phyloP scores from a whole-genome alignment of 306 rosid genomes.

The Benincasa hispida region DNA sequence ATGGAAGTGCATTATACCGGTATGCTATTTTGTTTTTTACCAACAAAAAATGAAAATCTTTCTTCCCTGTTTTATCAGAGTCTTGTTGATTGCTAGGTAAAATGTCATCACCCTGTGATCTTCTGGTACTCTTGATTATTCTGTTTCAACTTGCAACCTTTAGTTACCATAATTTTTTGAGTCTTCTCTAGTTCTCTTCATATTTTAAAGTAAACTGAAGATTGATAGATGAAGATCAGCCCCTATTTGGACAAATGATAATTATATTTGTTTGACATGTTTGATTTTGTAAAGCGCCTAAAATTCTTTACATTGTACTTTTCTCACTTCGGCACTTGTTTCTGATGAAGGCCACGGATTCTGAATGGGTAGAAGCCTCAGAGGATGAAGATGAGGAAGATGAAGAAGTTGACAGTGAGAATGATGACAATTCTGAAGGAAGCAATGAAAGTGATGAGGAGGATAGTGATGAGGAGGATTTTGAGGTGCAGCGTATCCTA shows the following conservation, averaged over 20 bases:
- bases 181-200: not conserved
- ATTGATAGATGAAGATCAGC: not conserved
- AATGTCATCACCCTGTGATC: not conserved
- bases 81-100: not conserved
- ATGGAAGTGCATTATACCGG: constrained; percentile 98
- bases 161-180: not conserved
- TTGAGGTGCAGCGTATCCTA: constrained; percentile 34
- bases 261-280: not conserved
- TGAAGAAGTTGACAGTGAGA: constrained; percentile 38
- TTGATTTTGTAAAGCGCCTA: constrained; percentile 2
- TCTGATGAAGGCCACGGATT: constrained; percentile 53
- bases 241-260: not conserved
- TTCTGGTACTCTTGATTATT: not conserved
- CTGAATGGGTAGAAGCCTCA: constrained; percentile 94
- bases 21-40: constrained; percentile 32
- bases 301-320: constrained; percentile 3
- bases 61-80: constrained; percentile 8
- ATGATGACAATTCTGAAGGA: constrained; percentile 37
- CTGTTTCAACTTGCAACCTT: not conserved
- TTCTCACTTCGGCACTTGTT: constrained; percentile 17
- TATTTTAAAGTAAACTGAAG: not conserved
- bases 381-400: constrained; percentile 72
- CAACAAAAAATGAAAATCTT: not conserved
- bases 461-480: constrained; percentile 43
- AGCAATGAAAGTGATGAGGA: constrained; percentile 40